A percentile compares a stretch with the other conserved stretches of the same genome.
Conservation (phyloP, 1,284 basidiomycete genomes). For the Ganoderma sinense region DNA sequence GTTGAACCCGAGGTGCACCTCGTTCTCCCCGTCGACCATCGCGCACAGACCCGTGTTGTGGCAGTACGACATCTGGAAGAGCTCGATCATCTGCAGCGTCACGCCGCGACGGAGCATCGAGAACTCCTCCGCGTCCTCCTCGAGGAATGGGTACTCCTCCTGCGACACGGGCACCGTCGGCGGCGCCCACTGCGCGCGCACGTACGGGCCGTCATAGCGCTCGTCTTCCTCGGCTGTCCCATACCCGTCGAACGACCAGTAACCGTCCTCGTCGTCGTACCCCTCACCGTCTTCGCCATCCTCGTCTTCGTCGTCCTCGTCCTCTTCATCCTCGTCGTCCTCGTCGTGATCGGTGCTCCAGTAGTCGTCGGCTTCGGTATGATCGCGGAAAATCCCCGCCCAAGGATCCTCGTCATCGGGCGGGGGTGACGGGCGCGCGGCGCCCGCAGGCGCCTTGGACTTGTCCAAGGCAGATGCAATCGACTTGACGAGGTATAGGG, state of each 20-base stretch:
- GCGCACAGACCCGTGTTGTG: slow-evolving; percentile 57
- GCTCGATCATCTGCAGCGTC: slow-evolving; percentile 62
- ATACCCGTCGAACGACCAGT: slow-evolving; percentile 44
- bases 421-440: slow-evolving; percentile 38
- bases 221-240: slow-evolving; percentile 44
- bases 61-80: slow-evolving; percentile 61
- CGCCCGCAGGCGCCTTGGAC: slow-evolving; percentile 42
- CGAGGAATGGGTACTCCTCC: slow-evolving; percentile 45
- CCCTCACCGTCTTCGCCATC: slow-evolving; percentile 41
- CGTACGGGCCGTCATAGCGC: slow-evolving; percentile 47
- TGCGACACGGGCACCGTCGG: slow-evolving; percentile 49
- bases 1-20: slow-evolving; percentile 73
- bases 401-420: slow-evolving; percentile 61
- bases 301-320: slow-evolving; percentile 44
- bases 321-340: slow-evolving; percentile 41
- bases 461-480: slow-evolving; percentile 58
- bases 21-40: slow-evolving; percentile 48
- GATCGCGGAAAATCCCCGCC: slow-evolving; percentile 67
- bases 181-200: slow-evolving; percentile 63
- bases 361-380: slow-evolving; percentile 49
- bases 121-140: slow-evolving; percentile 47
- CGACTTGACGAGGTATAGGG: slow-evolving; percentile 71
- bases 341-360: slow-evolving; percentile 49
- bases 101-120: slow-evolving; percentile 68
- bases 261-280: slow-evolving; percentile 42